These are phyloP conservation scores for Gleditsia sinensis DNA, from an alignment of 306 rosid species.

Conservation along the genomic window DNA sequence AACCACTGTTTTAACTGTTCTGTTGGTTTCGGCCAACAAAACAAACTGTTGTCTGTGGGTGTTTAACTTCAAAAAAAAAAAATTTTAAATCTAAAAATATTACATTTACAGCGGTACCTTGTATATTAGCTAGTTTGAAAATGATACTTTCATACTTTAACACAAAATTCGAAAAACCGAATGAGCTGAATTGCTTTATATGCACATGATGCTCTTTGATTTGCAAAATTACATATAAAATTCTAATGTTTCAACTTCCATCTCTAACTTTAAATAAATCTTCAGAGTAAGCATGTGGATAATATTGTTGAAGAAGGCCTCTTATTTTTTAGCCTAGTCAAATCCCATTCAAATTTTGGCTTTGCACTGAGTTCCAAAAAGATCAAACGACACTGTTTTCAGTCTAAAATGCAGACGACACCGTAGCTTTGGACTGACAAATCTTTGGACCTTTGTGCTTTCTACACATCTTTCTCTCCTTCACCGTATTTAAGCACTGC, in stretches of 20 bases:
- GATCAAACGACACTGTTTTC: constrained; percentile 29
- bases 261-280: neutral
- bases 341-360: neutral
- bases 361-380: neutral
- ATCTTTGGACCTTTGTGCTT: constrained; percentile 23
- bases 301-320: too few species aligned
- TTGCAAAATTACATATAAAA: neutral
- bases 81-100: too few species aligned
- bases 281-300: too few species aligned
- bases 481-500: constrained; percentile 5
- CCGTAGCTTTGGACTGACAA: constrained; percentile 18
- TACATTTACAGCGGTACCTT: neutral
- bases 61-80: too few species aligned
- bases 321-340: neutral
- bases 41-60: too few species aligned
- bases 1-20: too few species aligned
- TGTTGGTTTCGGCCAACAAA: too few species aligned
- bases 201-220: neutral
- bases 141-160: neutral
- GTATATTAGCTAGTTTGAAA: neutral
- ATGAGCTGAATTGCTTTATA: neutral
- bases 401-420: constrained; percentile 21
- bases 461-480: neutral
- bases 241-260: neutral
- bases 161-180: neutral